These are phyloP conservation scores for Tolypocladium tundrense DNA, from an alignment of 2,329 filamentous ascomycete genomes.

Conservation along the genomic window DNA sequence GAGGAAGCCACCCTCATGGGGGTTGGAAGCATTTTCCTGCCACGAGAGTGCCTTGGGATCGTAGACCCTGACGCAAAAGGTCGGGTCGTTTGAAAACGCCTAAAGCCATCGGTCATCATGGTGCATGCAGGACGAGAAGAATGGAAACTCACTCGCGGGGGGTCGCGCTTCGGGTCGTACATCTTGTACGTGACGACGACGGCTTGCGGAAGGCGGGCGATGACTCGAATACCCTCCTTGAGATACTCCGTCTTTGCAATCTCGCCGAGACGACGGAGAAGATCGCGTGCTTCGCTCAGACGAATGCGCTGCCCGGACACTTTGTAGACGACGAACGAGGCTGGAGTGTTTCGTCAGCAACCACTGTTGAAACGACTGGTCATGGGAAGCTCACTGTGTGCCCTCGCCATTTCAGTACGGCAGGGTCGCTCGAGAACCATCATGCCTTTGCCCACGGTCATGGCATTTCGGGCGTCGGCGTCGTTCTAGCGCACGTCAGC, in stretches of 20 bases:
- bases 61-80: conserved; percentile 11
- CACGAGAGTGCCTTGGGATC: conserved; percentile 14
- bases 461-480: conserved; percentile 37
- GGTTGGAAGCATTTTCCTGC: not conserved
- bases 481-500: conserved; percentile 26
- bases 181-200: conserved; percentile 38
- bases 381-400: conserved; percentile 36
- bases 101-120: not conserved
- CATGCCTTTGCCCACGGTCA: conserved; percentile 33
- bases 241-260: conserved; percentile 29
- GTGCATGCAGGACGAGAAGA: not conserved
- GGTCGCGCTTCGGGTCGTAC: conserved; percentile 41
- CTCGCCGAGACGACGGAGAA: conserved; percentile 34
- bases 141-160: conserved; percentile 31
- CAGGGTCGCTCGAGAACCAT: conserved; percentile 45
- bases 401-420: conserved; percentile 50
- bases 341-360: conserved; percentile 22
- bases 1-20: conserved; percentile 8
- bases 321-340: conserved; percentile 37
- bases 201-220: conserved; percentile 23
- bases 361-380: not conserved
- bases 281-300: conserved; percentile 29
- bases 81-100: conserved; percentile 17
- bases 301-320: conserved; percentile 22
- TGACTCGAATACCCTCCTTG: conserved; percentile 18